These are phyloP conservation scores for Durio zibethinus DNA, from an alignment of 345 rosid species.

Conservation along the genomic window DNA sequence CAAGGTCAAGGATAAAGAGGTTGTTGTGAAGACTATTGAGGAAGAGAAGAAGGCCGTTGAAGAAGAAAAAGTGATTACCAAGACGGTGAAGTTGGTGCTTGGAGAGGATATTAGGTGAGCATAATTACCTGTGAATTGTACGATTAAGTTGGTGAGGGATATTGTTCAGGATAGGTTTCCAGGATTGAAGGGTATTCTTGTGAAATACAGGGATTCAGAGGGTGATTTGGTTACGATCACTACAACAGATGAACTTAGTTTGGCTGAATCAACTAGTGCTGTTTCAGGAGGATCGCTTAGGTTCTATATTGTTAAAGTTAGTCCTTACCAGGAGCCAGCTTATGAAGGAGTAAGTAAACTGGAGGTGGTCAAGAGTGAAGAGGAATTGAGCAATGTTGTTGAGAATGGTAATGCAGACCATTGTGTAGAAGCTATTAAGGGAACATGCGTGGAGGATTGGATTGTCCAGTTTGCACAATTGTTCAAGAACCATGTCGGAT, in stretches of 20 bases:
- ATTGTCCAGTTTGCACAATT: slow-evolving; percentile 82
- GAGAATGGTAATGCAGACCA: slow-evolving; percentile 49
- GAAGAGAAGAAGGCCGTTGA: slow-evolving; percentile 46
- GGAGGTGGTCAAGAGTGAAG: slow-evolving; percentile 27
- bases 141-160: slow-evolving; percentile 65
- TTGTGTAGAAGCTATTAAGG: slow-evolving; percentile 34
- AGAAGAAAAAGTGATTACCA: slow-evolving; percentile 53
- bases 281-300: slow-evolving; percentile 60
- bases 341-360: slow-evolving; percentile 53
- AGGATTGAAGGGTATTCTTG: slow-evolving; percentile 61
- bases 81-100: slow-evolving; percentile 77
- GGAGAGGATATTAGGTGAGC: slow-evolving; percentile 98
- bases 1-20: slow-evolving; percentile 54
- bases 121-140: slow-evolving; percentile 64
- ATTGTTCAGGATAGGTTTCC: slow-evolving; percentile 80
- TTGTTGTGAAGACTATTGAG: slow-evolving; percentile 45
- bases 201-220: slow-evolving; percentile 83
- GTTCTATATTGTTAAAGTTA: slow-evolving; percentile 70
- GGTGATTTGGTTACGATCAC: slow-evolving; percentile 95
- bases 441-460: slow-evolving; percentile 67
- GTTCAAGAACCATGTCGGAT: slow-evolving; percentile 92
- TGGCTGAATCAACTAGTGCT: slow-evolving; percentile 53
- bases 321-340: slow-evolving; percentile 76
- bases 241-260: slow-evolving; percentile 69
- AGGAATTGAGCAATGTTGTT: slow-evolving; percentile 28